Conservation (phyloP, 1,284 basidiomycete genomes). For the Cerioporus squamosus region DNA sequence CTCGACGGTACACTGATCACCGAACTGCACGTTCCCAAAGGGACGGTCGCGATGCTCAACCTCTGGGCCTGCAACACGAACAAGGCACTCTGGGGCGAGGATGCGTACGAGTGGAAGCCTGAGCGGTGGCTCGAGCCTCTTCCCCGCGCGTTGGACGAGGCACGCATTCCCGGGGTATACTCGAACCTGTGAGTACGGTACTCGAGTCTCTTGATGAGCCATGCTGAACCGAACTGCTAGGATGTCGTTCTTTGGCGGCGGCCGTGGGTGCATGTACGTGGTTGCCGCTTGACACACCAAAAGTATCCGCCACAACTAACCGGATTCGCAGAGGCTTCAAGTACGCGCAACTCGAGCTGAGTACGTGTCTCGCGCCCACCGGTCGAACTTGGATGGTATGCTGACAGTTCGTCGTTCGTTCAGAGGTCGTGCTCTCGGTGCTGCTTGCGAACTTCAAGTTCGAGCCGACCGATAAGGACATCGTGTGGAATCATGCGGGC, state of each 20-base stretch:
- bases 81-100: slow-evolving; percentile 58
- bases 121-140: slow-evolving; percentile 35
- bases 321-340: slow-evolving; percentile 13
- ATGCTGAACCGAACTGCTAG: slow-evolving; percentile 1
- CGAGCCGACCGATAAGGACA: slow-evolving; percentile 12
- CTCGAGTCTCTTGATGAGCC: too few species aligned
- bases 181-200: slow-evolving; percentile 22
- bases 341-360: slow-evolving; percentile 13
- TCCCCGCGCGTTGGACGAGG: slow-evolving; percentile 24
- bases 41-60: slow-evolving; percentile 50
- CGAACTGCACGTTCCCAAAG: slow-evolving; percentile 46
- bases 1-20: slow-evolving; percentile 38
- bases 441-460: slow-evolving; percentile 18
- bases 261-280: background rate
- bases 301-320: background rate
- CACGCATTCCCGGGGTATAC: slow-evolving; percentile 31
- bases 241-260: background rate
- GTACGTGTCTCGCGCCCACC: background rate
- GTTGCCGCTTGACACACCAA: background rate
- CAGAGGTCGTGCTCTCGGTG: slow-evolving; percentile 20
- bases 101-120: slow-evolving; percentile 53
- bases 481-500: slow-evolving; percentile 27
- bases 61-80: slow-evolving; percentile 50
- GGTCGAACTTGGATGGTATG: background rate
- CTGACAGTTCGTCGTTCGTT: too few species aligned